Conservation (phyloP, 2,329 filamentous ascomycete species). For the Cytospora leucostoma region DNA sequence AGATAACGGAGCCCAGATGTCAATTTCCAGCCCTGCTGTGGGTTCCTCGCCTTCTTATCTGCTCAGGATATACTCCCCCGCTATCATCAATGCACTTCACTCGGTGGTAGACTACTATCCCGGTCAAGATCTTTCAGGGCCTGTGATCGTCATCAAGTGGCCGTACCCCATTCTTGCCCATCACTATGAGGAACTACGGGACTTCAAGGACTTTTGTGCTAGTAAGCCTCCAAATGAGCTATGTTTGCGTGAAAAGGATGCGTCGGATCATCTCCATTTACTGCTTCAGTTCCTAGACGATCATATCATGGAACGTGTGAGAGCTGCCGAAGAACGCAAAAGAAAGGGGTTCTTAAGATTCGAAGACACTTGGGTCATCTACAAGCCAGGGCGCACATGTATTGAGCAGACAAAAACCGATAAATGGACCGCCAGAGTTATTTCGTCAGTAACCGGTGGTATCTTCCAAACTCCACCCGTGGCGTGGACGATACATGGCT, state of each 20-base stretch:
- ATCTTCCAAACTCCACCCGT: not conserved
- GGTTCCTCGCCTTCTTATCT: conserved; percentile 25
- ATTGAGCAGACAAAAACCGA: accelerated
- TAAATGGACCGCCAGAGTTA: not conserved
- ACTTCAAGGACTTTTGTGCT: conserved; percentile 20
- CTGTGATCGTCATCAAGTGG: conserved; percentile 28
- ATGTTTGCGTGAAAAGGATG: conserved; percentile 28
- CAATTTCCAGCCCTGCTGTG: not conserved
- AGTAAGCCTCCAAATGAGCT: conserved; percentile 16
- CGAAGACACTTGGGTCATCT: conserved; percentile 29
- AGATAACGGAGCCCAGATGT: not conserved
- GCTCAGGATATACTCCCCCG: conserved; percentile 31
- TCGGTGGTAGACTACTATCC: conserved; percentile 36
- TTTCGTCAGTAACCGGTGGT: not conserved
- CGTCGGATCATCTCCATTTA: conserved; percentile 24
- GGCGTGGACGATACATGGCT: not conserved
- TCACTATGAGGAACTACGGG: conserved; percentile 33
- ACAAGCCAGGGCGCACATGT: conserved; percentile 29
- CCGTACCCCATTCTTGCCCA: conserved; percentile 35
- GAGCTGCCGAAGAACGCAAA: conserved; percentile 30
- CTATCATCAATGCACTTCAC: conserved; percentile 33
- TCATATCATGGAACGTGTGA: conserved; percentile 30
- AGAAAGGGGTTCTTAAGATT: conserved; percentile 28
- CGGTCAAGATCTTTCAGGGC: conserved; percentile 29
- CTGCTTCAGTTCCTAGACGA: conserved; percentile 32